phyloP scores from a whole-genome alignment of 768 basidiomycete genomes.

The Agaricus subrufescens region DNA sequence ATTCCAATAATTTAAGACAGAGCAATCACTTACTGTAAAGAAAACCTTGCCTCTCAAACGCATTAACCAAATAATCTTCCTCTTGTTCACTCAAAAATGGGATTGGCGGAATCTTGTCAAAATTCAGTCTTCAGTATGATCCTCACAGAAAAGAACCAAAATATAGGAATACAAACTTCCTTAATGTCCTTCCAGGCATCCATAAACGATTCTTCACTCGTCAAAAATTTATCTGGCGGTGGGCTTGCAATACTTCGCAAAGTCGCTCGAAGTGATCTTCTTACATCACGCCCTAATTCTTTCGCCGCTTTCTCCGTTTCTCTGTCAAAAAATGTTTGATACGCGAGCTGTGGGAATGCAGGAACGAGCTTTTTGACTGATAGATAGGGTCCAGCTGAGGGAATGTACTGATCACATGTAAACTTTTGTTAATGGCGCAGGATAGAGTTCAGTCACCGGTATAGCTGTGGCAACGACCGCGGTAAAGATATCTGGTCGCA shows the following conservation, averaged over 20 bases:
- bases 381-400: constrained; percentile 42
- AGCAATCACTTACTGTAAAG: constrained; percentile 44
- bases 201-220: constrained; percentile 43
- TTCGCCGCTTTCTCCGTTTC: constrained; percentile 40
- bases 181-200: constrained; percentile 43
- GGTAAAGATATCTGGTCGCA: constrained; percentile 59
- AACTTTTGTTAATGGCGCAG: background rate
- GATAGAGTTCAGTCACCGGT: constrained; percentile 41
- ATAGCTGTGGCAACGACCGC: constrained; percentile 55
- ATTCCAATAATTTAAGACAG: background rate
- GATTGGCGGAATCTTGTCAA: constrained; percentile 50
- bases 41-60: constrained; percentile 56
- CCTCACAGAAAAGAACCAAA: background rate
- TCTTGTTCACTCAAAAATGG: constrained; percentile 57
- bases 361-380: constrained; percentile 36
- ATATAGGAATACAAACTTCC: constrained; percentile 26
- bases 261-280: constrained; percentile 53
- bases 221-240: constrained; percentile 53
- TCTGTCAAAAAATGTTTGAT: constrained; percentile 59
- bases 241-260: constrained; percentile 49
- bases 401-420: constrained; percentile 46
- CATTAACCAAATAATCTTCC: constrained; percentile 68
- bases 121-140: background rate
- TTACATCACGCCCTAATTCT: constrained; percentile 54
- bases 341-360: constrained; percentile 49